Conservation (phyloP, 2,329 filamentous ascomycete genomes). For the Sporothrix euskadiensis region DNA sequence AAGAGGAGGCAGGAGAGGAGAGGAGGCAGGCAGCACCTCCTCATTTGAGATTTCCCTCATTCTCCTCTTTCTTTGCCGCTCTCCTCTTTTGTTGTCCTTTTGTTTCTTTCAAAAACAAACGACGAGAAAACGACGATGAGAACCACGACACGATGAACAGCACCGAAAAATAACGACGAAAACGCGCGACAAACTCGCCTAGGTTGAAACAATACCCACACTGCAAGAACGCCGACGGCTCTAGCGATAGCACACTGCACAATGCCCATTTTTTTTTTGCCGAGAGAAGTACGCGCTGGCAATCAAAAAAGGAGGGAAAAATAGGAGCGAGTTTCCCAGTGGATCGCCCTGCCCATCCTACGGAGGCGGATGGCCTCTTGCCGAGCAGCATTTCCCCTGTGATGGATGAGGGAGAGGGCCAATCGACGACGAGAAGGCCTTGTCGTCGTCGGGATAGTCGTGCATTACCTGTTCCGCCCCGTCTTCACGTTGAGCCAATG, state of each 20-base stretch:
- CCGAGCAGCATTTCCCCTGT: constrained; percentile 8
- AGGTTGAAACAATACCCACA: neutral
- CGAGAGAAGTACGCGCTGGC: neutral
- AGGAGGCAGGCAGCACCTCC: constrained; percentile 18
- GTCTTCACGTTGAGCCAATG: too few species aligned
- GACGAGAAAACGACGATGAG: neutral
- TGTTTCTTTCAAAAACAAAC: neutral
- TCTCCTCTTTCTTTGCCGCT: neutral
- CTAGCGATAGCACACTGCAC: constrained; percentile 3
- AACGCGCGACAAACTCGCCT: neutral
- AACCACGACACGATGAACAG: neutral
- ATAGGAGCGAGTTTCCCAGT: constrained; percentile 11
- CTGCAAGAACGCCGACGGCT: constrained; percentile 3
- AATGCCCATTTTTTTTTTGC: neutral
- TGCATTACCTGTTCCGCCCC: neutral
- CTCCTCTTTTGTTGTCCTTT: neutral
- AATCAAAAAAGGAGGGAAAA: neutral
- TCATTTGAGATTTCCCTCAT: constrained; percentile 6
- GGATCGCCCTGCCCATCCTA: constrained; percentile 13
- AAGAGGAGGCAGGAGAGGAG: neutral
- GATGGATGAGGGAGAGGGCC: too few species aligned
- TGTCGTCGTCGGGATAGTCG: neutral
- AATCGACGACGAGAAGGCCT: neutral
- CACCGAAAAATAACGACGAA: neutral
- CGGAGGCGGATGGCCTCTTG: neutral